phyloP scores from a whole-genome alignment of 345 rosid genomes.

The Ceriops zippeliana region DNA sequence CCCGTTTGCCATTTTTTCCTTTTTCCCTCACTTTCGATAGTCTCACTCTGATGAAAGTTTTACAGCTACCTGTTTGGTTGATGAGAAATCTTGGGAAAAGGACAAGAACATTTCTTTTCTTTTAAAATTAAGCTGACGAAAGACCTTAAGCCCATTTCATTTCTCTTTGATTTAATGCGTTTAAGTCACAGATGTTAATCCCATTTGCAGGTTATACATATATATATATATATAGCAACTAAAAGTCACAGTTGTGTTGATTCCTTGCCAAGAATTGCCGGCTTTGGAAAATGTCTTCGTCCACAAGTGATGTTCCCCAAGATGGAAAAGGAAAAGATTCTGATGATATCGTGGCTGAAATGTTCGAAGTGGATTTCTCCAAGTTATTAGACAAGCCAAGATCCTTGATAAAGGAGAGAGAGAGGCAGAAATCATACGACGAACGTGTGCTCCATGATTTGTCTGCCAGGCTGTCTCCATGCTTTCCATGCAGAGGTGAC shows the following conservation, averaged over 20 bases:
- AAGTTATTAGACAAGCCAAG: constrained; percentile 69
- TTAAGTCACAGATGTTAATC: background rate
- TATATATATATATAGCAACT: background rate
- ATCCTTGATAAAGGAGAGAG: constrained; percentile 69
- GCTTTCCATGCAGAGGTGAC: constrained; percentile 20
- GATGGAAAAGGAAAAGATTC: constrained; percentile 33
- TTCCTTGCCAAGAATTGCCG: background rate
- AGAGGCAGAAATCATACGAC: constrained; percentile 70
- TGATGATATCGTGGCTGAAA: constrained; percentile 36
- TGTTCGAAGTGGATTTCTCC: constrained; percentile 59
- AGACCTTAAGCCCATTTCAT: background rate
- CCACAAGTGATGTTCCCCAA: constrained; percentile 31
- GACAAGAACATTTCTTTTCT: background rate
- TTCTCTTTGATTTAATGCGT: background rate
- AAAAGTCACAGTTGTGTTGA: background rate
- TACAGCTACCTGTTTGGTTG: constrained; percentile 3
- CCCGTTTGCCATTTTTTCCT: no score
- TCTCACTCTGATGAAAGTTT: background rate
- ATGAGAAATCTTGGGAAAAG: background rate
- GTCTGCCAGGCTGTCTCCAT: constrained; percentile 39
- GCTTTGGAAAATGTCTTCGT: constrained; percentile 32
- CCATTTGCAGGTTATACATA: constrained; percentile 16
- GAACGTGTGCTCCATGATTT: constrained; percentile 57
- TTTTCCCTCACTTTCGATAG: background rate
- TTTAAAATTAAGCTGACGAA: no score